Conservation (phyloP, 306 rosid species). For the Glycine tomentella region DNA sequence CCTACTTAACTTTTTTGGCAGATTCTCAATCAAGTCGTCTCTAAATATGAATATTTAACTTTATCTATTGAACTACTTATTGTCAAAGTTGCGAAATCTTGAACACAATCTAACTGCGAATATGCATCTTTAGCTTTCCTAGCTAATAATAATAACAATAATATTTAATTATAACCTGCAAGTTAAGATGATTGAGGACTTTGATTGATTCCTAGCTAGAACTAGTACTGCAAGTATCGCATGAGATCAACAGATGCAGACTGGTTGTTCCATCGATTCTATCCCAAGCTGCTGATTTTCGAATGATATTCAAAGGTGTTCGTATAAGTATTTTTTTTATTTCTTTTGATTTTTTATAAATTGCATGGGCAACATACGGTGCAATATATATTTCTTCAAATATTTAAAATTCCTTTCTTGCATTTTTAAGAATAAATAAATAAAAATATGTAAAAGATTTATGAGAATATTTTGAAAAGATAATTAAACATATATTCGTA, state of each 20-base stretch:
- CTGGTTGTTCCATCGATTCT: neutral
- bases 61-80: neutral
- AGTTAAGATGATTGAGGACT: neutral
- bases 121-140: neutral
- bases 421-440: too few species aligned
- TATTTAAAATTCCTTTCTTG: too few species aligned
- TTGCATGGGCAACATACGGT: too few species aligned
- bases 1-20: neutral
- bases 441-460: too few species aligned
- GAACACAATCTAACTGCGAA: neutral
- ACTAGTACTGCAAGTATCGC: neutral
- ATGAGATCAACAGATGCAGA: neutral
- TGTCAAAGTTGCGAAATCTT: slow-evolving; percentile 12
- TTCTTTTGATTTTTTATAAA: too few species aligned
- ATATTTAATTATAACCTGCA: neutral
- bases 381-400: too few species aligned
- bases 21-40: slow-evolving; percentile 14
- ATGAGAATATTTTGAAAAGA: too few species aligned
- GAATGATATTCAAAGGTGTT: neutral
- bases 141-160: neutral
- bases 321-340: too few species aligned
- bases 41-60: slow-evolving; percentile 25
- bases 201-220: neutral
- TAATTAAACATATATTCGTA: too few species aligned
- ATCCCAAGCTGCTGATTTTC: neutral